These are phyloP conservation scores for Arthrobotrys musiformis DNA, from an alignment of 2,329 filamentous ascomycete species.

Conservation along the genomic window DNA sequence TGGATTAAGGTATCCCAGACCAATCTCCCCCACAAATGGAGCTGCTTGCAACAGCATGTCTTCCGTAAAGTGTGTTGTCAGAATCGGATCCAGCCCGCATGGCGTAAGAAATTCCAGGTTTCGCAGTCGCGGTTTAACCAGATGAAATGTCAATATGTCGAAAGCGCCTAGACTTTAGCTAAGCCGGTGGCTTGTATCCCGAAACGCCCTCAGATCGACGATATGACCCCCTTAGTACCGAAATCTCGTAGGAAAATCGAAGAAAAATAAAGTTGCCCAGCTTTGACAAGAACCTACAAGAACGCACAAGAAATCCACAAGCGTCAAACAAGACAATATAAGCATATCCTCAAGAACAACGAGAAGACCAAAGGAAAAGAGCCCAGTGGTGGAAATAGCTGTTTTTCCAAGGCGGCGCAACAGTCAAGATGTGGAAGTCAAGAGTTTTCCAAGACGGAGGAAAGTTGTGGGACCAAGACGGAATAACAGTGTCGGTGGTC, in stretches of 20 bases:
- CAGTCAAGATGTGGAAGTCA: slow-evolving; percentile 1
- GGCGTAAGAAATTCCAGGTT: neutral
- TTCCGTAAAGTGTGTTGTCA: slow-evolving; percentile 30
- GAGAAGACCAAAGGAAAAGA: slow-evolving; percentile 17
- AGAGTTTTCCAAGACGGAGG: slow-evolving; percentile 37
- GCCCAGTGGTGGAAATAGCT: slow-evolving; percentile 47
- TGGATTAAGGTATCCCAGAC: neutral
- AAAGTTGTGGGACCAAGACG: slow-evolving; percentile 46
- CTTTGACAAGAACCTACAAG: slow-evolving; percentile 33
- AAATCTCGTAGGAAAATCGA: neutral
- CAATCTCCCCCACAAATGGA: slow-evolving; percentile 1
- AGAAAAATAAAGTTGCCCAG: slow-evolving; percentile 26
- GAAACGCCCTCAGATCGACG: slow-evolving; percentile 5
- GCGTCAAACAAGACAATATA: slow-evolving; percentile 53
- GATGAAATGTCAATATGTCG: neutral
- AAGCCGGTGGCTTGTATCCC: neutral
- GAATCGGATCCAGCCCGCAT: neutral
- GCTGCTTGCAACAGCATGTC: neutral
- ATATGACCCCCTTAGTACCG: neutral
- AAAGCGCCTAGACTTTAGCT: neutral
- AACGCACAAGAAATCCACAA: slow-evolving; percentile 36
- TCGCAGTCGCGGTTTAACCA: slow-evolving; percentile 15
- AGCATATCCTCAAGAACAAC: slow-evolving; percentile 23
- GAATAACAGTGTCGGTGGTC: slow-evolving; percentile 25
- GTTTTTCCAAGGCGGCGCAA: slow-evolving; percentile 30